Evolutionary conservation across 2,329 filamentous ascomycete genomes (phyloP), one percentile per base, ranked within the genome.

Genomic region (Aspergillus jensenii): DNA sequence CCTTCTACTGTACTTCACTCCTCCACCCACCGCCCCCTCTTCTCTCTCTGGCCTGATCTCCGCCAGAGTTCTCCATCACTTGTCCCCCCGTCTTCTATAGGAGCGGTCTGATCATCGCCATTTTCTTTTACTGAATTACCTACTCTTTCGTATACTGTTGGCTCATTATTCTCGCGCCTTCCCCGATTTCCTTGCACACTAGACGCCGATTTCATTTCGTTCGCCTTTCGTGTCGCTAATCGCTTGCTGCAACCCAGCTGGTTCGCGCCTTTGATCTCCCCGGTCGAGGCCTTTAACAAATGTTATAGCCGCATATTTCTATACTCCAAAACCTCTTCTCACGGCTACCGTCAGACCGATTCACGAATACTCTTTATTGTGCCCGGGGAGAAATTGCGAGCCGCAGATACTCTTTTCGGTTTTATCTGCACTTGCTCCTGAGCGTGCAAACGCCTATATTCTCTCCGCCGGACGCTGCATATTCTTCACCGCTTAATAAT

Each of bases 161-260:
- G 39, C 40, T 37, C 39, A 46, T 46, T 55, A 49, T 52, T 45
- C 47, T 56, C 51, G 52, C 44, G 25, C 19, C 56, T 60, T 6
- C 41, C 33, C 49, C 46, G 46, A 50, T 53, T 44, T 52, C 23
- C 44, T 40, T 51, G 58, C 56, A 55, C 53, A 53, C 55, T 59
- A 63, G 63, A 62, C 66, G 61, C 63, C 60, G 61, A 60, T 59
- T 52, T 52, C 51, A 59, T 58, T 51, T 59, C 58, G 47, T 52
- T 59, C 52, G 47, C 41, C 62, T 52, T 54, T 59, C 52, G 55
- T 62, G 57, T 63, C 59, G 60, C 62, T 64, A 59, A 54, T 61
- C 60, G 57, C 62, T 61, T 56, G 62, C 56, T 53, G 47, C 57
- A 45, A 56, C 58, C 55, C 57, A 57, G 60, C 52, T 55, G 56